A percentile compares a stretch with the other conserved stretches of the same genome.
Evolutionary conservation across 768 basidiomycete genomes (phyloP).

Genomic region (Dictyophora rubrovolvata): DNA sequence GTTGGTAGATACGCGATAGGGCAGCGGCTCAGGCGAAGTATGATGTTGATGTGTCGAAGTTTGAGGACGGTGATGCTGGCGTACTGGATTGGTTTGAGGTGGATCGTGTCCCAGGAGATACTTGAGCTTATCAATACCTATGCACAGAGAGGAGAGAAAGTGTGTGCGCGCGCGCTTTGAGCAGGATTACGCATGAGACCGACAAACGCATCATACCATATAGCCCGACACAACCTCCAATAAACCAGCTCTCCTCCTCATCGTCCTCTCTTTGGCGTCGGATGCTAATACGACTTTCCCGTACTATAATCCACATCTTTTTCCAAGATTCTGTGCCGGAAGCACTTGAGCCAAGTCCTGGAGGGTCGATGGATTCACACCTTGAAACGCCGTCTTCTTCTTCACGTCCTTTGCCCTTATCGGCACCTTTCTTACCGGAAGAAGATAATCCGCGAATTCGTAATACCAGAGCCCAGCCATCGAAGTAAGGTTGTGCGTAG

Average conservation of each 20-base stretch:
- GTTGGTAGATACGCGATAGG: neutral
- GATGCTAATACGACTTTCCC: neutral
- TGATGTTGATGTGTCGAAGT: neutral
- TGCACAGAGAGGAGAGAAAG: no score
- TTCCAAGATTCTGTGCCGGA: neutral
- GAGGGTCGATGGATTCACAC: neutral
- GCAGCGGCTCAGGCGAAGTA: neutral
- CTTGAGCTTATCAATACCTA: neutral
- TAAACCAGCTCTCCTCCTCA: neutral
- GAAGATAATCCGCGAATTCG: neutral
- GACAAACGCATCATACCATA: neutral
- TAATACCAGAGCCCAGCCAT: neutral
- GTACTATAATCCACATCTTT: conserved; percentile 3
- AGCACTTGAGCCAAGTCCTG: neutral
- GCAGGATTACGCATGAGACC: neutral
- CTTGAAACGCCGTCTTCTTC: neutral
- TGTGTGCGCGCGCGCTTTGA: neutral
- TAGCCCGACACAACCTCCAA: neutral
- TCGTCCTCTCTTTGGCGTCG: neutral
- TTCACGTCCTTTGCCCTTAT: neutral
- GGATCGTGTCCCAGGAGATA: neutral
- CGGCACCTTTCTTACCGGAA: neutral
- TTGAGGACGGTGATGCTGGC: neutral
- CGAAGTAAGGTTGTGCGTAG: conserved; percentile 7
- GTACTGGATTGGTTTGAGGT: neutral